These are phyloP conservation scores for Echinochloa phyllopogon DNA, from an alignment of 176 grass and related monocot genomes.

Conservation along the genomic window DNA sequence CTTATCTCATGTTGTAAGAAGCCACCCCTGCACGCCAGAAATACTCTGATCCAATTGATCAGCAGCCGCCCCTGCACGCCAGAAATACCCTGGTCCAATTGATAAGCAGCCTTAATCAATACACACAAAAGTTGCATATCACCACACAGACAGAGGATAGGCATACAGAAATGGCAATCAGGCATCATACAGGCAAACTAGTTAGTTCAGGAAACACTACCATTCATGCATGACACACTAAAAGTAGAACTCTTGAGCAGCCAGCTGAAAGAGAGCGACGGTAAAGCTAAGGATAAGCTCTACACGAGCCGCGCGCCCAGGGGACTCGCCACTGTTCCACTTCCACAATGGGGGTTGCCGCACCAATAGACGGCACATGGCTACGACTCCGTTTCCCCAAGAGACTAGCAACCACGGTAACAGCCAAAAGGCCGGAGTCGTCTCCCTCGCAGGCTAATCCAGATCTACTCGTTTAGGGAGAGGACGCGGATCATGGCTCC, in stretches of 20 bases:
- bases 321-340: not conserved
- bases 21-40: not conserved
- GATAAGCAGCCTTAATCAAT: not conserved
- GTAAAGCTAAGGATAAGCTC: not conserved
- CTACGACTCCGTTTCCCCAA: not conserved
- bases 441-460: constrained; percentile 9
- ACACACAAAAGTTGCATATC: not conserved
- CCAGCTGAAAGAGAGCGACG: not conserved
- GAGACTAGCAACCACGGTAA: not conserved
- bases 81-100: too few species aligned
- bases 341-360: not conserved
- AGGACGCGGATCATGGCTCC: not conserved
- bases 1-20: not conserved
- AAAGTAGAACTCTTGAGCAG: constrained; percentile 7
- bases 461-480: constrained; percentile 7
- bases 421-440: not conserved
- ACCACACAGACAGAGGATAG: not conserved
- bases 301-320: not conserved
- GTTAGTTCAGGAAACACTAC: not conserved
- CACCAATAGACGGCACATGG: not conserved
- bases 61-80: too few species aligned
- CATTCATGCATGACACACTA: not conserved
- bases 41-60: not conserved
- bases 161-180: constrained; percentile 5
- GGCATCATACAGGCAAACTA: not conserved